Conservation (phyloP, 805 yeast species). For the Candida loeiensis region DNA sequence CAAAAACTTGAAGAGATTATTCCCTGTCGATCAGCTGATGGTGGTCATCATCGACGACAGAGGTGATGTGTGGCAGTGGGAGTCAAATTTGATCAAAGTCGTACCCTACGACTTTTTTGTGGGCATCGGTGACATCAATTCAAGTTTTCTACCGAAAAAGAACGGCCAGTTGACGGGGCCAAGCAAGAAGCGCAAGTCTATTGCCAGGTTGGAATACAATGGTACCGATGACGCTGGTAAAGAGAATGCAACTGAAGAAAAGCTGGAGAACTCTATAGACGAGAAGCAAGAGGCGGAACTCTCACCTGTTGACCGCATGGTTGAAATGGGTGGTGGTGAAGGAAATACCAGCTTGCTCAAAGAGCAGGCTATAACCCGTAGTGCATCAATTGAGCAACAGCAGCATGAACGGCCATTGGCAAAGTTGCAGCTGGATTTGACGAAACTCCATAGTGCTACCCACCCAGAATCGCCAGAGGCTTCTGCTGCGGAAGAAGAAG, state of each 20-base stretch:
- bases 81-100: slow-evolving; percentile 82
- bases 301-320: slow-evolving; percentile 48
- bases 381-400: slow-evolving; percentile 72
- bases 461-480: slow-evolving; percentile 20
- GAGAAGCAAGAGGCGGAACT: slow-evolving; percentile 10
- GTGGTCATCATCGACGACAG: slow-evolving; percentile 95
- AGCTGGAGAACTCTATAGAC: slow-evolving; percentile 5
- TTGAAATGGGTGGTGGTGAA: slow-evolving; percentile 50
- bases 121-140: slow-evolving; percentile 96
- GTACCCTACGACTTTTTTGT: slow-evolving; percentile 95
- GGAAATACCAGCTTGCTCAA: slow-evolving; percentile 46
- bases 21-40: slow-evolving; percentile 95
- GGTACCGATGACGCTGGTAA: no score
- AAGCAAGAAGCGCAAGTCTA: slow-evolving; percentile 53
- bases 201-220: slow-evolving; percentile 52
- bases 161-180: slow-evolving; percentile 57
- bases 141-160: slow-evolving; percentile 84
- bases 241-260: slow-evolving; percentile 8
- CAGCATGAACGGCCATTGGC: slow-evolving; percentile 83
- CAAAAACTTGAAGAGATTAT: slow-evolving; percentile 79
- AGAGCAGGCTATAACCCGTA: slow-evolving; percentile 60
- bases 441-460: slow-evolving; percentile 37
- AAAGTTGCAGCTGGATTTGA: slow-evolving; percentile 70
- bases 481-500: slow-evolving; percentile 20
- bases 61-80: slow-evolving; percentile 99